phyloP scores from a whole-genome alignment of 768 basidiomycete genomes.

The Amanita pallidorosea region DNA sequence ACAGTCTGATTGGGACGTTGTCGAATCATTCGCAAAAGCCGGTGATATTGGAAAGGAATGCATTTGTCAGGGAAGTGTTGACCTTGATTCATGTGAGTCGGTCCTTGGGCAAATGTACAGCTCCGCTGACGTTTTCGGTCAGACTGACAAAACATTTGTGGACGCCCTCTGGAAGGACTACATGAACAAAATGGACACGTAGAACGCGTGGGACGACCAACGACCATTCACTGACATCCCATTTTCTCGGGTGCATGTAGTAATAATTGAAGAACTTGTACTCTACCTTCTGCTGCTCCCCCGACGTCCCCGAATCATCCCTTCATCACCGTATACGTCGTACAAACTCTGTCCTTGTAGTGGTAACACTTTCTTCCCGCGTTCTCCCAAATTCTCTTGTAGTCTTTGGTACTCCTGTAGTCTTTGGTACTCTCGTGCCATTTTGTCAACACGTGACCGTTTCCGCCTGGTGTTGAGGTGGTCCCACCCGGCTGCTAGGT shows the following conservation, averaged over 20 bases:
- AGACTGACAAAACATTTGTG: constrained; percentile 61
- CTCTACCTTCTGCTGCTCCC: background rate
- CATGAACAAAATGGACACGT: constrained; percentile 11
- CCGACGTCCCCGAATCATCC: too few relatives aligned
- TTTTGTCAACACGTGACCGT: constrained; percentile 32
- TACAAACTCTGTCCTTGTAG: background rate
- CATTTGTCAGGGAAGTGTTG: constrained; percentile 49
- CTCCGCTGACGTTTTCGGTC: constrained; percentile 3
- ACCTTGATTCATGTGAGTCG: constrained; percentile 47
- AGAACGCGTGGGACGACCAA: background rate
- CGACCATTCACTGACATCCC: background rate
- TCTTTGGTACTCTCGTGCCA: constrained; percentile 29
- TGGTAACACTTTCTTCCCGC: background rate
- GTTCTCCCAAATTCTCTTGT: constrained; percentile 11
- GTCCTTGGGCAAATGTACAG: background rate
- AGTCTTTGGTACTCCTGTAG: constrained; percentile 32
- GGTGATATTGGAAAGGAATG: constrained; percentile 33
- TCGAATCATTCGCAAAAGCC: constrained; percentile 12
- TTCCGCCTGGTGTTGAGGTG: constrained; percentile 46
- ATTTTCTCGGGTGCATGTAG: background rate
- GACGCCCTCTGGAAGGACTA: constrained; percentile 52
- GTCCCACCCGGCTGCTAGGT: constrained; percentile 20
- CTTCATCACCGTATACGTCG: background rate
- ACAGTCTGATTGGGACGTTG: constrained; percentile 18
- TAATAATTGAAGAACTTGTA: background rate